phyloP scores from a whole-genome alignment of 73 alveolate genomes.

The Symbiodinium pilosum region DNA sequence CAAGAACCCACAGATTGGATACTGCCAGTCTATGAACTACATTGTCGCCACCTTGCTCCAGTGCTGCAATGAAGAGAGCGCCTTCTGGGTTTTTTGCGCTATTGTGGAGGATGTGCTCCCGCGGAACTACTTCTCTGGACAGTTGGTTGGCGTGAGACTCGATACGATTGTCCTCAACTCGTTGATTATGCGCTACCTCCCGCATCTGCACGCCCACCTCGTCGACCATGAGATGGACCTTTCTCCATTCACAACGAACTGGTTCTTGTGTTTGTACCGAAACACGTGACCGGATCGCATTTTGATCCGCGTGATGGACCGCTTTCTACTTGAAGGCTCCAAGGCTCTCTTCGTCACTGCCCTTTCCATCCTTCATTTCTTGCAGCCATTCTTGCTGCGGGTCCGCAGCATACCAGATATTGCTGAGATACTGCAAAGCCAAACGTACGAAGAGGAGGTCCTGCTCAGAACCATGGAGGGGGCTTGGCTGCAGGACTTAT shows the following conservation, averaged over 20 bases:
- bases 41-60: slow-evolving; percentile 97
- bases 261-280: neutral
- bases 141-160: neutral
- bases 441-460: no score
- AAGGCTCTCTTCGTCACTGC: neutral
- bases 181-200: neutral
- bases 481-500: no score
- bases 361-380: neutral
- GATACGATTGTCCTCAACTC: neutral
- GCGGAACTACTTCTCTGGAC: neutral
- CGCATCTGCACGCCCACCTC: neutral
- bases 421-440: no score
- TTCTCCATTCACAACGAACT: neutral
- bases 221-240: neutral
- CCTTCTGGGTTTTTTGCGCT: slow-evolving; percentile 95
- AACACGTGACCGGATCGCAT: neutral
- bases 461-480: no score
- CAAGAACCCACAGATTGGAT: slow-evolving; percentile 97
- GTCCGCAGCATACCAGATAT: neutral
- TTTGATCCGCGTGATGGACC: neutral
- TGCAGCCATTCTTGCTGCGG: neutral
- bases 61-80: slow-evolving; percentile 96
- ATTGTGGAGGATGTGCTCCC: slow-evolving; percentile 67
- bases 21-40: slow-evolving; percentile 98
- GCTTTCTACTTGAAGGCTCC: neutral